A percentile compares a stretch with the other conserved stretches of the same genome.
phyloP scores from a whole-genome alignment of 768 basidiomycete genomes.

The Obba rivulosa region DNA sequence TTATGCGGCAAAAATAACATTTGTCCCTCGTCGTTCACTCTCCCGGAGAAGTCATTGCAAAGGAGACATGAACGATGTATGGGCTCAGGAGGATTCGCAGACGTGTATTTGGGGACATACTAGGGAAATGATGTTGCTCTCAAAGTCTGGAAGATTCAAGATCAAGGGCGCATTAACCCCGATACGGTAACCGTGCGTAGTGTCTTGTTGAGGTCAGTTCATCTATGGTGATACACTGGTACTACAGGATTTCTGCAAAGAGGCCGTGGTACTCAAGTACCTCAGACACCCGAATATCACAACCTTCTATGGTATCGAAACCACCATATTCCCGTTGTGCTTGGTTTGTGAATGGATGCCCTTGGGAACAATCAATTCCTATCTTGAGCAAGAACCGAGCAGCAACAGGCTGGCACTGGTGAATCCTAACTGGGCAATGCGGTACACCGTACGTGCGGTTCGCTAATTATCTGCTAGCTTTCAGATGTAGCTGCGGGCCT shows the following conservation, averaged over 20 bases:
- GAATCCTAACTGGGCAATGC: not conserved
- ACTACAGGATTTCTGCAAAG: not conserved
- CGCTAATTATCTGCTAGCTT: not conserved
- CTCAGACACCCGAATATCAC: not conserved
- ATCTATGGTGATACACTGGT: not conserved
- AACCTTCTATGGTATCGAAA: not conserved
- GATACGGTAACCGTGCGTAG: not conserved
- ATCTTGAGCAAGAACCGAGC: not conserved
- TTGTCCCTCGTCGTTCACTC: too few relatives aligned
- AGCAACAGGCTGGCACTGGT: not conserved
- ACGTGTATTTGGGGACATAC: not conserved
- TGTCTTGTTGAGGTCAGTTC: not conserved
- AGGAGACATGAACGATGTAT: too few relatives aligned
- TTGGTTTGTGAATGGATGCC: slow-evolving; percentile 1
- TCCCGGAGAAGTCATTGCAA: too few relatives aligned
- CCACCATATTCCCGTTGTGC: not conserved
- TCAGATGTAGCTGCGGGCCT: not conserved
- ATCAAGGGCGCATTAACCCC: not conserved
- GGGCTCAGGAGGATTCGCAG: slow-evolving; percentile 1
- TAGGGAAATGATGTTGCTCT: not conserved
- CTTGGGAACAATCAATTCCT: not conserved
- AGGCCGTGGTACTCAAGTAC: not conserved
- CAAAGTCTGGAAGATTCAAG: not conserved
- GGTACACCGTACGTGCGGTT: too few relatives aligned
- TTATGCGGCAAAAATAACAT: too few relatives aligned